A percentile compares a stretch with the other conserved stretches of the same genome.
phyloP scores from a whole-genome alignment of 306 rosid species.

The Argentina anserina region DNA sequence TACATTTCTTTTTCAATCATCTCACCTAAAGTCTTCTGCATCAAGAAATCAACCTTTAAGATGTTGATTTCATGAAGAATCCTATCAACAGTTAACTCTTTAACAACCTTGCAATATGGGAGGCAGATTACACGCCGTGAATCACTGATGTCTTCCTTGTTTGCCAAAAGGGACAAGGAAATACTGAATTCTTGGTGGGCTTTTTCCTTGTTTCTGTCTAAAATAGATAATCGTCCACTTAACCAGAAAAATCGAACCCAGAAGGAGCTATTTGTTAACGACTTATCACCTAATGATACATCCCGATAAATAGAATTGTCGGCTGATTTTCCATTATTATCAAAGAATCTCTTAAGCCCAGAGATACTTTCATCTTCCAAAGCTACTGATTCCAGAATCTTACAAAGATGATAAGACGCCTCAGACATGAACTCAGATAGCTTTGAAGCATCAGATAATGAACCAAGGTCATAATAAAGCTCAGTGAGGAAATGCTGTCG shows the following conservation, averaged over 20 bases:
- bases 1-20: constrained; percentile 76
- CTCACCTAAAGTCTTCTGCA: constrained; percentile 67
- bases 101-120: constrained; percentile 71
- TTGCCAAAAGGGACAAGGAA: constrained; percentile 65
- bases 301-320: constrained; percentile 27
- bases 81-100: constrained; percentile 65
- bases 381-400: constrained; percentile 85
- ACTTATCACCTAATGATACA: constrained; percentile 34
- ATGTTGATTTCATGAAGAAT: constrained; percentile 75
- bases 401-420: constrained; percentile 85
- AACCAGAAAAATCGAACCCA: constrained; percentile 94
- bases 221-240: constrained; percentile 79
- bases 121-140: constrained; percentile 45
- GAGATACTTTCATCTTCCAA: constrained; percentile 39
- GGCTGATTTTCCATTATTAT: constrained; percentile 31
- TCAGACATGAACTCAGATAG: constrained; percentile 66
- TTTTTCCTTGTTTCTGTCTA: constrained; percentile 76
- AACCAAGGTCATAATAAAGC: constrained; percentile 73
- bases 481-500: constrained; percentile 83
- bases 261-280: constrained; percentile 48
- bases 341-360: constrained; percentile 36
- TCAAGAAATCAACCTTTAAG: constrained; percentile 78
- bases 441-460: constrained; percentile 58
- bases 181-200: constrained; percentile 65
- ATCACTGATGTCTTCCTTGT: constrained; percentile 34